A percentile compares a stretch with the other conserved stretches of the same genome.
These are phyloP conservation scores for Schrenkiella parvula DNA, from an alignment of 345 rosid species.

Conservation along the genomic window DNA sequence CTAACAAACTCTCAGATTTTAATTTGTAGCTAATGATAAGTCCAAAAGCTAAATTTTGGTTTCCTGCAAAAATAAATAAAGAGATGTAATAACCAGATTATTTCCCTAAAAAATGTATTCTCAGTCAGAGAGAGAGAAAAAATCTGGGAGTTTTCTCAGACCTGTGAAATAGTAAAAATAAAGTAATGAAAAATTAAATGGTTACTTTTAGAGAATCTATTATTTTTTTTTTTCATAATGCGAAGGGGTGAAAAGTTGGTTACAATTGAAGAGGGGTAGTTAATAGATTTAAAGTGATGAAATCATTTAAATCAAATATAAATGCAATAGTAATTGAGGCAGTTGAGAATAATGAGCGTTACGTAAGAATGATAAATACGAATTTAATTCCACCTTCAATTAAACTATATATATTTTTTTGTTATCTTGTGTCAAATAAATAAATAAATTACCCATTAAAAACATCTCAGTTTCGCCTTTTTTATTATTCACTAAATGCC, in stretches of 20 bases:
- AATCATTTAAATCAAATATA: slow-evolving; percentile 27
- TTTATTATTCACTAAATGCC: slow-evolving; percentile 7
- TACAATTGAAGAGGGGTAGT: slow-evolving; percentile 25
- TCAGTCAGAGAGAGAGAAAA: background rate
- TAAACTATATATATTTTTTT: background rate
- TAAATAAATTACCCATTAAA: too few relatives aligned
- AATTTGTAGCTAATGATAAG: background rate
- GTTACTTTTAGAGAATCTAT: background rate
- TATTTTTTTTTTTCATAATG: background rate
- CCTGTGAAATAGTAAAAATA: background rate
- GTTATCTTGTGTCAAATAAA: background rate
- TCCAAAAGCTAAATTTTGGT: background rate
- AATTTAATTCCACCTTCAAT: slow-evolving; percentile 22
- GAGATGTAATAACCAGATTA: background rate
- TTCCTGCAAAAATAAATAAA: background rate
- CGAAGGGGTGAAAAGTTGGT: slow-evolving; percentile 15
- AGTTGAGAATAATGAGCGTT: slow-evolving; percentile 33
- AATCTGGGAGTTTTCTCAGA: background rate
- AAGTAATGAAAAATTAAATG: background rate
- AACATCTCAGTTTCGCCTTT: background rate
- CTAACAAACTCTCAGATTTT: background rate
- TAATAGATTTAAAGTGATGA: slow-evolving; percentile 31
- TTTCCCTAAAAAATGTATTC: background rate
- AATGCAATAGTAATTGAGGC: slow-evolving; percentile 33
- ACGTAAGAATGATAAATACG: slow-evolving; percentile 32